Percentiles rank a stretch among this genome's conserved stretches.
Evolutionary conservation across 352 stramenopile species (phyloP).

Genomic region (Phytophthora hybrid): DNA sequence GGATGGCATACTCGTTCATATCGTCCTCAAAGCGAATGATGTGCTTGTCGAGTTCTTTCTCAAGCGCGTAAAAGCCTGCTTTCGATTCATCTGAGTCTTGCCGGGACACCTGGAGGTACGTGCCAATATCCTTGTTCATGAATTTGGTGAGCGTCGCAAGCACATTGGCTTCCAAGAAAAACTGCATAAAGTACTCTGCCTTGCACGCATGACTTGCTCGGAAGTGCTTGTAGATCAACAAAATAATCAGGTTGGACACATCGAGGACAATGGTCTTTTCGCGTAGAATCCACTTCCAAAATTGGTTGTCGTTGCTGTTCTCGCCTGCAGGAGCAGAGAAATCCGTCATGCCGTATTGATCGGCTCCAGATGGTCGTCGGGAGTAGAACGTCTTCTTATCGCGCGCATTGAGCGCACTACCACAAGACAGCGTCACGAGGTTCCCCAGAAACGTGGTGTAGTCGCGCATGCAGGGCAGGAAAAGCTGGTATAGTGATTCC

Average conservation of each 20-base stretch:
- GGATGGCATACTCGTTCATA: conserved; percentile 73
- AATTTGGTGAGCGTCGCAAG: conserved; percentile 84
- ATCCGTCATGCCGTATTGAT: conserved; percentile 63
- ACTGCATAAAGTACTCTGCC: conserved; percentile 82
- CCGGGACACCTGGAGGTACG: conserved; percentile 77
- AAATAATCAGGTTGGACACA: conserved; percentile 66
- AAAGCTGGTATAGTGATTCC: conserved; percentile 76
- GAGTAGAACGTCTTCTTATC: conserved; percentile 88
- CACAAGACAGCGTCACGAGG: conserved; percentile 71
- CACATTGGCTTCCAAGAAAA: conserved; percentile 81
- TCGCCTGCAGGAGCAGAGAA: conserved; percentile 53
- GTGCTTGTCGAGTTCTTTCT: conserved; percentile 68
- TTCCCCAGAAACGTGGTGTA: conserved; percentile 75
- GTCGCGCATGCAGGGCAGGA: conserved; percentile 76
- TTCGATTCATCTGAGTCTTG: conserved; percentile 62
- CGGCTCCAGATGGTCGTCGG: conserved; percentile 57
- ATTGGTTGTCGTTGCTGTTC: conserved; percentile 63
- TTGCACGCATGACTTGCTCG: conserved; percentile 78
- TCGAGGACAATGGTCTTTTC: conserved; percentile 85
- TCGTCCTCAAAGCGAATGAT: conserved; percentile 73
- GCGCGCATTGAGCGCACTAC: conserved; percentile 69
- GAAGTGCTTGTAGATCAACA: conserved; percentile 84
- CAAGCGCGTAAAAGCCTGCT: conserved; percentile 65
- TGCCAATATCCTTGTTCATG: conserved; percentile 87
- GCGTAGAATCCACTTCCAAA: conserved; percentile 86